A percentile compares a stretch with the other conserved stretches of the same genome.
phyloP scores from a whole-genome alignment of 495 filamentous ascomycete species.

The Hyaloscypha finlandica region DNA sequence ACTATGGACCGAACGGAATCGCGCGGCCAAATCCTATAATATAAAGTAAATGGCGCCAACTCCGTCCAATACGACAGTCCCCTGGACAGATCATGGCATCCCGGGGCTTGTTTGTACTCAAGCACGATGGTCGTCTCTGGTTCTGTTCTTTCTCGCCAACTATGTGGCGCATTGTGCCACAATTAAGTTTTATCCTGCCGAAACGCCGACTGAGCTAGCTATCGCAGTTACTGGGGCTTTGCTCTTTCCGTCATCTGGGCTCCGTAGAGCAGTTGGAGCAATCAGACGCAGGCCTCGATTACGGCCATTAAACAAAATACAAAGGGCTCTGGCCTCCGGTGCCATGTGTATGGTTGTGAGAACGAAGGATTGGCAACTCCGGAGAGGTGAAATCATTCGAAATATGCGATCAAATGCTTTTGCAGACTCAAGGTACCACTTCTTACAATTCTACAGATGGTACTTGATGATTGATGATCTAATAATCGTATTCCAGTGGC shows the following conservation, averaged over 20 bases:
- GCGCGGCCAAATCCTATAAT: no score
- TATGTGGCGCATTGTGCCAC: slow-evolving; percentile 16
- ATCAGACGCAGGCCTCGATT: neutral
- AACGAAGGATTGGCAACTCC: slow-evolving; percentile 6
- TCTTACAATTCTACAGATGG: neutral
- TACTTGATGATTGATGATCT: no score
- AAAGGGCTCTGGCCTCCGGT: slow-evolving; percentile 22
- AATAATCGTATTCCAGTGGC: no score
- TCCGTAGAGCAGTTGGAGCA: slow-evolving; percentile 10
- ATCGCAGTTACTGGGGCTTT: slow-evolving; percentile 9
- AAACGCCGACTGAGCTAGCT: neutral
- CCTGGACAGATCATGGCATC: slow-evolving; percentile 1
- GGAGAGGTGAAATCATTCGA: slow-evolving; percentile 27
- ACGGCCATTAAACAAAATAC: neutral
- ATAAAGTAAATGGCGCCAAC: no score
- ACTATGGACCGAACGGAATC: no score
- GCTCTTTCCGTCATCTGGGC: slow-evolving; percentile 12
- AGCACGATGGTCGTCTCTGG: neutral
- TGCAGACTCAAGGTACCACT: neutral
- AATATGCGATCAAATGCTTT: neutral
- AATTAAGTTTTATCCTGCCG: neutral
- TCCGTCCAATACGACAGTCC: no score
- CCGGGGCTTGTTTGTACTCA: neutral
- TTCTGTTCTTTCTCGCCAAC: neutral
- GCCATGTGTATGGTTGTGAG: slow-evolving; percentile 39